Base-by-base conservation (phyloP, 257 asterid species). In the Cinchona pubescens region DNA sequence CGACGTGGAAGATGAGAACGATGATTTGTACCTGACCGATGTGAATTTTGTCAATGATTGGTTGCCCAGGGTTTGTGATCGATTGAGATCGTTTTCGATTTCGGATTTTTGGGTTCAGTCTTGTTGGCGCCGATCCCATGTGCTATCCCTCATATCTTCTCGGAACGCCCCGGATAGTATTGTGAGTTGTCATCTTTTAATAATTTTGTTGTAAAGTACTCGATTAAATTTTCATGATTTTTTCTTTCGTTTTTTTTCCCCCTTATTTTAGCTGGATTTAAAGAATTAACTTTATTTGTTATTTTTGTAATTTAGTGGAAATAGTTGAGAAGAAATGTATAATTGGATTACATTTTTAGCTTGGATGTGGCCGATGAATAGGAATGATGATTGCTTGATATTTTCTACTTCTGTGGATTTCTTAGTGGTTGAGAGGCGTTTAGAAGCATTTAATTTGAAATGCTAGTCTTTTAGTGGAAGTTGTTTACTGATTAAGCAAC, bases 61-160 rank as follows among this genome's bases (percentile, higher is more conserved):
- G 93, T 79, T 92, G 82, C 88, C 90, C 2, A 71, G 32, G 68
- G 89, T 86, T 23, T 74, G 87, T 73, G 82, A 76, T 16, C 74
- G 79, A 43, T 69, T 92, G 87, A 81, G 23, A 62, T 82, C 87
- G 70, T 32, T 91, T 55, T 85, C 89, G 62, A 81, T 90, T 43
- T 86, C 93, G 56, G 96, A 92, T 84, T 90, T 86, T 62, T 90
- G 94, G 96, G 86, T 87, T 81, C 96, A 90, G 79, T 89, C 96
- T 23, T 85, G 96, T 83, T 83, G 96, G 96, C 82, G 96, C 76
- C 81, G 91, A 75, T 86, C 96, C 40, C 79, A 82, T 61, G 72
- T 86, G 59, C 85, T 90, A 32, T 72, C 90, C 60, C 74, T 87
- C 68, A 25, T 92, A 78, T 90, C 97, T 74, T 68, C 86, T 64